These are phyloP conservation scores for Suillus spraguei DNA, from an alignment of 768 basidiomycete species.

Conservation along the genomic window DNA sequence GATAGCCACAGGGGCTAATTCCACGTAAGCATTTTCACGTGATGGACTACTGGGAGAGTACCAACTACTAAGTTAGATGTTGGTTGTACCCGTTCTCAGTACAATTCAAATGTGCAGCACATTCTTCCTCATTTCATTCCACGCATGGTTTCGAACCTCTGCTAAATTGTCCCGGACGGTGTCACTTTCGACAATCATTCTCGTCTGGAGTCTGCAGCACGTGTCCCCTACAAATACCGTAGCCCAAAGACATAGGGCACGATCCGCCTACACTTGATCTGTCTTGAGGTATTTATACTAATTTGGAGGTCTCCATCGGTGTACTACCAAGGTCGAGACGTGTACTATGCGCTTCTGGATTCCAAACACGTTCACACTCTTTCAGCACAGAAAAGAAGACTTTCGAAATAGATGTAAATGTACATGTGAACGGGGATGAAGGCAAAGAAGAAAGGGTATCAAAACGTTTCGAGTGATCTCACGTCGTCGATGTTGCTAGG, in stretches of 20 bases:
- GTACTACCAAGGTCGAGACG: no score
- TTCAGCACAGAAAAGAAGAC: constrained; percentile 44
- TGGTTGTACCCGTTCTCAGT: no score
- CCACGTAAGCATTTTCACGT: no score
- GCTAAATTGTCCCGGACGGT: constrained; percentile 7
- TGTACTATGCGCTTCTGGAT: constrained; percentile 22
- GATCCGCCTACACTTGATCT: neutral
- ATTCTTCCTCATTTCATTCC: constrained; percentile 16
- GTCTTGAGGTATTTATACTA: constrained; percentile 16
- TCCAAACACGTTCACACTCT: constrained; percentile 47
- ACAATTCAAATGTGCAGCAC: neutral
- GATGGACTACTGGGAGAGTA: no score
- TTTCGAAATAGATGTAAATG: constrained; percentile 40
- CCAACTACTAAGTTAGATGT: no score
- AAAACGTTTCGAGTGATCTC: no score
- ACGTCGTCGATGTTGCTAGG: no score
- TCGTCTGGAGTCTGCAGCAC: constrained; percentile 13
- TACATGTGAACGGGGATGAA: constrained; percentile 25
- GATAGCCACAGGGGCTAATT: neutral
- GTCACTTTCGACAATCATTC: constrained; percentile 19
- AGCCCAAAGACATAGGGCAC: no score
- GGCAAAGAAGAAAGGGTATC: no score
- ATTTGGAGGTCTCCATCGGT: no score
- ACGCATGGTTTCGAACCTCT: constrained; percentile 13
- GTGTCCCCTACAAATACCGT: no score